These are phyloP conservation scores for Eremochloa ophiuroides DNA, from an alignment of 176 grass and related monocot species.

Conservation along the genomic window DNA sequence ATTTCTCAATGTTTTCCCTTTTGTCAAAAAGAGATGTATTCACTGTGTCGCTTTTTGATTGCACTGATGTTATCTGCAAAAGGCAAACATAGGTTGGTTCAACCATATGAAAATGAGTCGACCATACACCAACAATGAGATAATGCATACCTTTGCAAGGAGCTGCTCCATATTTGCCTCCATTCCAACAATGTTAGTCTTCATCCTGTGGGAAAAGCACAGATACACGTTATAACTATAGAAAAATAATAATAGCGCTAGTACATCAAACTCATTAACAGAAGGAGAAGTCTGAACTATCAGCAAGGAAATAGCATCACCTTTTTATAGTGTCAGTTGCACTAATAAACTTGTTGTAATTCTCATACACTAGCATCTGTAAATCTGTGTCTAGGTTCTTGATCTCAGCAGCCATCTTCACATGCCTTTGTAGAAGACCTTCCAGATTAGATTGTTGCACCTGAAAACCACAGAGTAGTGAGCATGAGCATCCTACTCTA, in stretches of 20 bases:
- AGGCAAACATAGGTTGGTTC: background rate
- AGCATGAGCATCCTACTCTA: slow-evolving; percentile 14
- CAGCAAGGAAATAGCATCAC: slow-evolving; percentile 30
- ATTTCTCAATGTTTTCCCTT: slow-evolving; percentile 97
- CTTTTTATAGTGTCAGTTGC: slow-evolving; percentile 99
- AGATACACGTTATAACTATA: slow-evolving; percentile 18
- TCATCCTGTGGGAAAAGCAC: slow-evolving; percentile 74
- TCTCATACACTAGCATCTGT: slow-evolving; percentile 99
- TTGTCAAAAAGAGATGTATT: slow-evolving; percentile 97
- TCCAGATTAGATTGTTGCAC: slow-evolving; percentile 94
- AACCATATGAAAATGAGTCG: background rate
- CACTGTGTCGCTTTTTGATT: slow-evolving; percentile 91
- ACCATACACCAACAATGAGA: slow-evolving; percentile 11
- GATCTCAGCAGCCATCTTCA: slow-evolving; percentile 98
- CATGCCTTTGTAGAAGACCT: slow-evolving; percentile 86
- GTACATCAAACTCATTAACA: slow-evolving; percentile 24
- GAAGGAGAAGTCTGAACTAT: slow-evolving; percentile 1
- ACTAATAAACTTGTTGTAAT: slow-evolving; percentile 99
- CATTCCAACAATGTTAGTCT: slow-evolving; percentile 97
- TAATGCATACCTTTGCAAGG: slow-evolving; percentile 65
- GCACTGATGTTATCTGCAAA: slow-evolving; percentile 86
- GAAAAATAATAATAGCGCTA: slow-evolving; percentile 10
- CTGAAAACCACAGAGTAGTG: slow-evolving; percentile 29
- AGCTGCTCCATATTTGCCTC: slow-evolving; percentile 94
- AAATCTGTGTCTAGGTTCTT: slow-evolving; percentile 99